Conservation (phyloP, 1,284 basidiomycete species). For the Ceratobasidium papillatum region DNA sequence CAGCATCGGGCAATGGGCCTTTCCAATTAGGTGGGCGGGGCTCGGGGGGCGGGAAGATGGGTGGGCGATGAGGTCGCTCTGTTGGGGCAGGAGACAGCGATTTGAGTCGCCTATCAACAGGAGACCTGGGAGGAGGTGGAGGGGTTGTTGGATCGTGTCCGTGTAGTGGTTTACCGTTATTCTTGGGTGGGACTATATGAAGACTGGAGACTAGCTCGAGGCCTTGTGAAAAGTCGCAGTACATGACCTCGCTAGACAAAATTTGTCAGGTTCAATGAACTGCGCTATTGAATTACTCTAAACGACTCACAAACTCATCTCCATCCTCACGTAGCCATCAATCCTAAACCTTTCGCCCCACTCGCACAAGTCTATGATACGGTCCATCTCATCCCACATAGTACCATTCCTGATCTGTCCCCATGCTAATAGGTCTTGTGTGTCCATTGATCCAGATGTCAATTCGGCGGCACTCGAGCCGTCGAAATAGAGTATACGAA, state of each 20-base stretch:
- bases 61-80: neutral
- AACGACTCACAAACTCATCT: constrained; percentile 58
- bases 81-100: neutral
- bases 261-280: neutral
- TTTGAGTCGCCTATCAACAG: neutral
- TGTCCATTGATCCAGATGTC: constrained; percentile 54
- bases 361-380: constrained; percentile 52
- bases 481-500: constrained; percentile 59
- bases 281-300: neutral
- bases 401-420: constrained; percentile 47
- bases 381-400: constrained; percentile 48
- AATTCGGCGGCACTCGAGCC: constrained; percentile 55
- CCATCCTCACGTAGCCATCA: constrained; percentile 59
- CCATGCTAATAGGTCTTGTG: constrained; percentile 57
- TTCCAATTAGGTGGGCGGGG: constrained; percentile 42
- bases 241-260: constrained; percentile 59
- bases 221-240: constrained; percentile 59
- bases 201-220: constrained; percentile 54
- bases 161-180: neutral
- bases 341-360: constrained; percentile 54
- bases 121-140: constrained; percentile 1
- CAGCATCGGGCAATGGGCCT: constrained; percentile 27
- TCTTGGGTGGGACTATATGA: constrained; percentile 29
- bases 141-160: neutral
- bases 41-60: constrained; percentile 2